Percentiles rank a stretch among this genome's conserved stretches.
Conservation (phyloP, 169 alveolate species). For the Plasmodium malariae region DNA sequence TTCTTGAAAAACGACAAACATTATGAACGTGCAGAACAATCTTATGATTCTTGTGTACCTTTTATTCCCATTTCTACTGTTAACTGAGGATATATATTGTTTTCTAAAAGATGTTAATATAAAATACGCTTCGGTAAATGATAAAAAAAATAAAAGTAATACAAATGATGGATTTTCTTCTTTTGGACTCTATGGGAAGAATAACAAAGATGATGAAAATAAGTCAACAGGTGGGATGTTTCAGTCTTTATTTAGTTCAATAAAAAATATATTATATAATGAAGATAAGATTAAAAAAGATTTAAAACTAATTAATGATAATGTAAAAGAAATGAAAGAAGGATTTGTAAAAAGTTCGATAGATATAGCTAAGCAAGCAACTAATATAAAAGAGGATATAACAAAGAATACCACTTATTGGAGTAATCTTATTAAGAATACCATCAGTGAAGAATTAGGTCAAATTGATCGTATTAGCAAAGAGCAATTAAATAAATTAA, state of each 20-base stretch:
- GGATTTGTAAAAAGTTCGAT: conserved; percentile 4
- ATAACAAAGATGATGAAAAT: background rate
- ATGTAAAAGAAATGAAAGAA: conserved; percentile 18
- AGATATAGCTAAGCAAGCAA: conserved; percentile 19
- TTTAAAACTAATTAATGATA: background rate
- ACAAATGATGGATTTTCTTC: background rate
- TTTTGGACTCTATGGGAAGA: background rate
- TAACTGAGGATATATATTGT: conserved; percentile 30
- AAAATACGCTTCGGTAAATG: background rate
- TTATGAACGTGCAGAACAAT: background rate
- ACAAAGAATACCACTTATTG: conserved; percentile 22
- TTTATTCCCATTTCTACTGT: conserved; percentile 6
- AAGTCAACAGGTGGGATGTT: background rate
- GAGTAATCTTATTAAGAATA: conserved; percentile 14
- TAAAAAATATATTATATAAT: background rate
- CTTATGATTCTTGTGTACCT: background rate
- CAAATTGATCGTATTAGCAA: conserved; percentile 8
- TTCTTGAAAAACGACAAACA: conserved; percentile 3
- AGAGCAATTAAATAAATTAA: conserved; percentile 36
- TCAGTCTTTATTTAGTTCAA: background rate
- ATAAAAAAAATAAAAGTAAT: background rate
- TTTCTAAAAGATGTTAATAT: background rate
- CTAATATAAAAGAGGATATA: conserved; percentile 26
- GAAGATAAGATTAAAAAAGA: conserved; percentile 4
- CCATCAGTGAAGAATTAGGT: conserved; percentile 24